phyloP scores from a whole-genome alignment of 1,284 basidiomycete genomes.

The Pascua sp. region DNA sequence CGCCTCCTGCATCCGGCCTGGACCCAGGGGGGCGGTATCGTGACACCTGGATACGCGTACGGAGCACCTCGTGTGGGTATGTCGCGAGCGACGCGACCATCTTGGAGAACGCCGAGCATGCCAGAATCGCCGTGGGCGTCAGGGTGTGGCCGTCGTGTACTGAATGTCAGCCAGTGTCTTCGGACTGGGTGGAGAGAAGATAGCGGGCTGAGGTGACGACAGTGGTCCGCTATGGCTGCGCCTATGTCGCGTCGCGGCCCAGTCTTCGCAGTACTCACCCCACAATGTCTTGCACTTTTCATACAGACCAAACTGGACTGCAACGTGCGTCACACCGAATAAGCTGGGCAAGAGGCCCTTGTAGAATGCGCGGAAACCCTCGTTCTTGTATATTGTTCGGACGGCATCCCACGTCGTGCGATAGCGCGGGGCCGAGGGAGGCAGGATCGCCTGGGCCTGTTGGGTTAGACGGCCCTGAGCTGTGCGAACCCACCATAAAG shows the following conservation, averaged over 20 bases:
- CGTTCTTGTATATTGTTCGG: constrained; percentile 74
- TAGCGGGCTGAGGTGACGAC: neutral
- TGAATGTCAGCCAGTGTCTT: constrained; percentile 11
- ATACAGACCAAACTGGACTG: constrained; percentile 94
- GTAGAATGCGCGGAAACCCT: constrained; percentile 83
- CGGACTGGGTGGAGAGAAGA: too few species aligned
- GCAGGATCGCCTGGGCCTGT: constrained; percentile 55
- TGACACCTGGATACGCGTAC: constrained; percentile 79
- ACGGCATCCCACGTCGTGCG: constrained; percentile 83
- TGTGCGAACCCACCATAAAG: constrained; percentile 74
- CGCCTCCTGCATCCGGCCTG: neutral
- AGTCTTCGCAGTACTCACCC: constrained; percentile 55
- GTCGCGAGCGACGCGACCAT: constrained; percentile 91
- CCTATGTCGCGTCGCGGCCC: neutral
- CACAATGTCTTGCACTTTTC: constrained; percentile 80
- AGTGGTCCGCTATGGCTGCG: neutral
- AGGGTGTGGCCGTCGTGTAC: constrained; percentile 57
- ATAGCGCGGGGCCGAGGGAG: constrained; percentile 69
- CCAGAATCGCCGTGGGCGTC: constrained; percentile 66
- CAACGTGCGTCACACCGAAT: constrained; percentile 85
- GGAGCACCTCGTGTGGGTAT: constrained; percentile 92
- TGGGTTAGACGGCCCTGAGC: neutral
- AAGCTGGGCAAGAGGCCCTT: constrained; percentile 83
- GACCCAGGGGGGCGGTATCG: neutral
- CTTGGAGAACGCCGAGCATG: constrained; percentile 83